Conservation (phyloP, 2,329 filamentous ascomycete species). For the Talaromyces sp. region DNA sequence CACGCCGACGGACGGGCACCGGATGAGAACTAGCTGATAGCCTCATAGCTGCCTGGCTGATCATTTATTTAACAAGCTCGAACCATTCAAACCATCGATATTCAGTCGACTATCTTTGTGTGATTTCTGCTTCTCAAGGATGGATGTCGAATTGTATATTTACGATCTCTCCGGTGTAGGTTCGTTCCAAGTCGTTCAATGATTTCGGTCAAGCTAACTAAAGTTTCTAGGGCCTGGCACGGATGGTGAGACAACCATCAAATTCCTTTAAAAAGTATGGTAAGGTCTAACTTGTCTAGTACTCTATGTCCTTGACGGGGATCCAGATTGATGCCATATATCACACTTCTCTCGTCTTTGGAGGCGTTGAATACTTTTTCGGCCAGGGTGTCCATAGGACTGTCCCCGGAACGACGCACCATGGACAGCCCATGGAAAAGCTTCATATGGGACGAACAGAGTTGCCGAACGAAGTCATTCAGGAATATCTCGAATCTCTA, state of each 20-base stretch:
- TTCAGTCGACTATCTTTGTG: not conserved
- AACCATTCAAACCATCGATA: not conserved
- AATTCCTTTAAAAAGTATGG: not conserved
- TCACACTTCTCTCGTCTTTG: conserved; percentile 83
- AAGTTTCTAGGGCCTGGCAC: conserved; percentile 48
- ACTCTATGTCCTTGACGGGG: conserved; percentile 57
- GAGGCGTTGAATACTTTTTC: conserved; percentile 83
- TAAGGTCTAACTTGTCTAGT: conserved; percentile 32
- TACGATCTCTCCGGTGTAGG: conserved; percentile 66
- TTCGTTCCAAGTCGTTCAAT: conserved; percentile 1
- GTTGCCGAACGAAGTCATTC: conserved; percentile 72
- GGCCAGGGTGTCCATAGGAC: conserved; percentile 83
- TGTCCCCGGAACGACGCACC: conserved; percentile 73
- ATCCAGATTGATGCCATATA: conserved; percentile 86
- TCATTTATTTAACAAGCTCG: not conserved
- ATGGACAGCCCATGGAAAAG: conserved; percentile 75
- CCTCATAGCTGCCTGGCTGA: not conserved
- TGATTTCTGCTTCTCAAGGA: conserved; percentile 29
- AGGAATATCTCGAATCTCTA: conserved; percentile 82
- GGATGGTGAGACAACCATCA: conserved; percentile 36
- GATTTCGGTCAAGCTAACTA: conserved; percentile 18
- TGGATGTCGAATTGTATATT: conserved; percentile 72
- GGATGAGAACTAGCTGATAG: not conserved
- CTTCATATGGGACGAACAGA: conserved; percentile 70
- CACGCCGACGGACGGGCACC: conserved; percentile 9